Evolutionary conservation across 495 filamentous ascomycete genomes (phyloP).

Genomic region (Penicillium crystallinum): DNA sequence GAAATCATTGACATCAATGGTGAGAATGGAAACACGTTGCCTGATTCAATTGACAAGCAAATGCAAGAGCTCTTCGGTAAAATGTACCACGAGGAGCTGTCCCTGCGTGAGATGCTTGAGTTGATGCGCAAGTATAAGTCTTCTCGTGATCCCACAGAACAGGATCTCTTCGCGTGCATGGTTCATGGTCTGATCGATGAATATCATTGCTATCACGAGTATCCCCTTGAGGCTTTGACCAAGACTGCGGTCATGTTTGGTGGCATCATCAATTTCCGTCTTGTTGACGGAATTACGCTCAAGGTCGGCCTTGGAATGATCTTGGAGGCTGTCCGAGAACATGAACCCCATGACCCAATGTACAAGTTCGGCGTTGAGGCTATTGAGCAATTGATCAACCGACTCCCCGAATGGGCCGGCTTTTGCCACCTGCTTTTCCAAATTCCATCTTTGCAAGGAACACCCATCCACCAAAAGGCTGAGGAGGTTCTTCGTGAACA

Average conservation of each 20-base stretch:
- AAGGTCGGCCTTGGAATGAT: slow-evolving; percentile 94
- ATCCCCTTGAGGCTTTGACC: slow-evolving; percentile 87
- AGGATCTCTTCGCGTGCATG: slow-evolving; percentile 97
- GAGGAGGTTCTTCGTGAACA: slow-evolving; percentile 71
- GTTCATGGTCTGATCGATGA: slow-evolving; percentile 97
- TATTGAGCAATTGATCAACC: slow-evolving; percentile 74
- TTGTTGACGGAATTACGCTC: slow-evolving; percentile 83
- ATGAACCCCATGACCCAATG: slow-evolving; percentile 77
- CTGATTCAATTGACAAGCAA: slow-evolving; percentile 70
- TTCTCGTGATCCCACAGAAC: slow-evolving; percentile 74
- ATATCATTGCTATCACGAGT: slow-evolving; percentile 89
- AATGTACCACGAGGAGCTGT: slow-evolving; percentile 87
- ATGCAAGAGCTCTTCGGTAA: slow-evolving; percentile 97
- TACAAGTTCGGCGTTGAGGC: slow-evolving; percentile 99
- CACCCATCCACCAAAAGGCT: slow-evolving; percentile 75
- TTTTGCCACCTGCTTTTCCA: slow-evolving; percentile 79
- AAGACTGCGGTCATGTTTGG: slow-evolving; percentile 96
- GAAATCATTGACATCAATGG: slow-evolving; percentile 85
- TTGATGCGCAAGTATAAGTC: slow-evolving; percentile 78
- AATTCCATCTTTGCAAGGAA: slow-evolving; percentile 74
- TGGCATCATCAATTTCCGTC: slow-evolving; percentile 86
- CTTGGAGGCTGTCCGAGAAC: slow-evolving; percentile 83
- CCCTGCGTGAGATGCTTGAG: slow-evolving; percentile 74
- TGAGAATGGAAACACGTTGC: slow-evolving; percentile 68
- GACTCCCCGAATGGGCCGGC: slow-evolving; percentile 86